phyloP scores from a whole-genome alignment of 2,329 filamentous ascomycete species.

The Diplocarpon rosae region DNA sequence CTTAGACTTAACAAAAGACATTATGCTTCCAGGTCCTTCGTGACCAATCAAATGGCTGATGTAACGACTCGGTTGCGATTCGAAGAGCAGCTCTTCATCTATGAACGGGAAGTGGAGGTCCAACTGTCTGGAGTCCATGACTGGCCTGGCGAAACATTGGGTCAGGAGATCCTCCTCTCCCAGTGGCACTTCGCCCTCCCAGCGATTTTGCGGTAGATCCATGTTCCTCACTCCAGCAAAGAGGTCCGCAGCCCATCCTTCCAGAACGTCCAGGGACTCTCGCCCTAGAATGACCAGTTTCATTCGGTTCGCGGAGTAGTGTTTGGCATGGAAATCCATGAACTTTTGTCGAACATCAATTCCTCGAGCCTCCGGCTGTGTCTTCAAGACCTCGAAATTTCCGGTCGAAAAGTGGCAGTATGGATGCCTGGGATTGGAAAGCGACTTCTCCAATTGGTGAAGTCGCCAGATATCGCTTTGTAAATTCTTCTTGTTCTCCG shows the following conservation, averaged over 20 bases:
- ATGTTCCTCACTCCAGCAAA: slow-evolving; percentile 60
- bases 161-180: slow-evolving; percentile 48
- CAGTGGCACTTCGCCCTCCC: slow-evolving; percentile 52
- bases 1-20: slow-evolving; percentile 61
- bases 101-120: slow-evolving; percentile 59
- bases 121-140: slow-evolving; percentile 56
- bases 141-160: slow-evolving; percentile 61
- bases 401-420: slow-evolving; percentile 67
- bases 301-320: slow-evolving; percentile 68
- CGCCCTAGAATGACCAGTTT: slow-evolving; percentile 60
- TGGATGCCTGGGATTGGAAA: slow-evolving; percentile 59
- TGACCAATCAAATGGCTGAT: slow-evolving; percentile 64
- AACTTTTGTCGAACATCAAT: slow-evolving; percentile 62
- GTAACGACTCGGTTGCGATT: slow-evolving; percentile 58
- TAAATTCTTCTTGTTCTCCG: slow-evolving; percentile 71
- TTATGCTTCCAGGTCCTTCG: slow-evolving; percentile 62
- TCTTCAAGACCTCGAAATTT: slow-evolving; percentile 58
- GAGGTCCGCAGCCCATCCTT: slow-evolving; percentile 57
- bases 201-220: slow-evolving; percentile 50
- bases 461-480: slow-evolving; percentile 63
- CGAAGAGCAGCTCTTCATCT: slow-evolving; percentile 56
- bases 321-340: slow-evolving; percentile 59
- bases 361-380: slow-evolving; percentile 54
- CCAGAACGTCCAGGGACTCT: slow-evolving; percentile 55
- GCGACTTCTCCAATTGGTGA: slow-evolving; percentile 58